Evolutionary conservation across 2,329 filamentous ascomycete genomes (phyloP).

Genomic region (Trichoderma sp.): DNA sequence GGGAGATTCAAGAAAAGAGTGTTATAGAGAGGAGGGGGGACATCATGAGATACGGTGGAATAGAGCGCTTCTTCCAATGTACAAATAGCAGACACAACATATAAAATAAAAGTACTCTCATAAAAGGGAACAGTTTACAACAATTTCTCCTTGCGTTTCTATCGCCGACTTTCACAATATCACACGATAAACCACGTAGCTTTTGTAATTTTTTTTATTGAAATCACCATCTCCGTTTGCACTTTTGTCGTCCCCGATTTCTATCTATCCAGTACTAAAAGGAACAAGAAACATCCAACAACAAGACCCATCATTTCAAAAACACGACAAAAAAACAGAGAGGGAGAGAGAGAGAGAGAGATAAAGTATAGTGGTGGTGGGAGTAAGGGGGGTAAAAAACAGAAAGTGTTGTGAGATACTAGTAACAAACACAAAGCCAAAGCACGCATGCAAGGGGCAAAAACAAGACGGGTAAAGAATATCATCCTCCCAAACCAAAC

Average conservation of each 20-base stretch:
- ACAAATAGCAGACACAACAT: constrained; percentile 4
- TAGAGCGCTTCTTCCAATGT: constrained; percentile 1
- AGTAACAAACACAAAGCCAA: constrained; percentile 23
- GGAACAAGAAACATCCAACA: constrained; percentile 26
- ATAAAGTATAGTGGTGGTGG: background rate
- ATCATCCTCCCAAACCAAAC: background rate
- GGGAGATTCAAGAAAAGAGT: background rate
- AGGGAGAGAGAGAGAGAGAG: background rate
- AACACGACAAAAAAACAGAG: constrained; percentile 19
- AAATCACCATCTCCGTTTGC: constrained; percentile 29
- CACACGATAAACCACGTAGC: background rate
- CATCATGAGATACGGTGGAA: background rate
- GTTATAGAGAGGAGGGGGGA: background rate
- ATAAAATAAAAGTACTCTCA: background rate
- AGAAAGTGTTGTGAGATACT: constrained; percentile 14
- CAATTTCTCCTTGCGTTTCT: background rate
- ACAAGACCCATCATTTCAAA: constrained; percentile 15
- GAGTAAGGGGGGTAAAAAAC: constrained; percentile 1
- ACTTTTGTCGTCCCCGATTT: constrained; percentile 12
- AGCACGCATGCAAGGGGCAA: background rate
- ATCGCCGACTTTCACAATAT: background rate
- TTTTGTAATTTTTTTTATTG: background rate
- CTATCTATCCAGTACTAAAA: constrained; percentile 29
- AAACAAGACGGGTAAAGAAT: background rate
- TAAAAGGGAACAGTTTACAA: background rate